Percentiles rank a stretch among this genome's conserved stretches.
These are phyloP conservation scores for Oryza officinalis DNA, from an alignment of 176 grass and related monocot genomes.

Conservation along the genomic window DNA sequence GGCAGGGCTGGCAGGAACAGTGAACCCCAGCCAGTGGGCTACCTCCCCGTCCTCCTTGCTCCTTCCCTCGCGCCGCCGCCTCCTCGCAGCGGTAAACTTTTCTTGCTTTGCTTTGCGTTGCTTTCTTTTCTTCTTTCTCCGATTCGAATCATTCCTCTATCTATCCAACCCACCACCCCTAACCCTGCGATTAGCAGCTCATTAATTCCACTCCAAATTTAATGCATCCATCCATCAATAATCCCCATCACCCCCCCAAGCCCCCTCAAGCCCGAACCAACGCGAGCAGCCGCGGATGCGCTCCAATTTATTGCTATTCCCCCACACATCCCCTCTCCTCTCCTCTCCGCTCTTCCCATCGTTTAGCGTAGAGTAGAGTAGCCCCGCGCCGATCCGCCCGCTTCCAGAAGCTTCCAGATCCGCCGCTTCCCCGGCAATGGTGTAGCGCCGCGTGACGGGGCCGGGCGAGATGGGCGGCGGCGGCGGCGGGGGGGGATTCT, in stretches of 20 bases:
- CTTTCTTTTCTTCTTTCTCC: neutral
- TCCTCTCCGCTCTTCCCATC: neutral
- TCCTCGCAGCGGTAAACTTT: neutral
- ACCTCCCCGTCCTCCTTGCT: too few relatives aligned
- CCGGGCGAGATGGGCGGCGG: constrained; percentile 17
- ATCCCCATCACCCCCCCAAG: neutral
- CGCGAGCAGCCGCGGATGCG: constrained; percentile 18
- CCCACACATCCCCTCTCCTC: neutral
- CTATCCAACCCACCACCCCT: neutral
- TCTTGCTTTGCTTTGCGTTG: too few relatives aligned
- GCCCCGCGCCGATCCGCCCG: neutral
- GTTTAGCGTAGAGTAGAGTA: neutral
- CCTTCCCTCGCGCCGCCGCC: neutral
- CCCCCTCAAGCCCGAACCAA: neutral
- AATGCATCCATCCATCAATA: constrained; percentile 12
- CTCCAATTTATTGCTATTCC: constrained; percentile 48
- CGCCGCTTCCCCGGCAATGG: constrained; percentile 31
- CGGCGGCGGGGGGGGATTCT: neutral
- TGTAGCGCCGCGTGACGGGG: neutral
- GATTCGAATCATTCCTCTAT: neutral
- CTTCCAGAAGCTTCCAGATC: constrained; percentile 44
- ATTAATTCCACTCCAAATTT: constrained; percentile 34
- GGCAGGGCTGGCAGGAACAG: neutral
- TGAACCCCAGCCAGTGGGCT: neutral
- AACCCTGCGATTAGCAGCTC: constrained; percentile 29